Evolutionary conservation across 768 basidiomycete species (phyloP), one percentile per base, ranked within the genome.

Genomic region (Tremella mesenterica): DNA sequence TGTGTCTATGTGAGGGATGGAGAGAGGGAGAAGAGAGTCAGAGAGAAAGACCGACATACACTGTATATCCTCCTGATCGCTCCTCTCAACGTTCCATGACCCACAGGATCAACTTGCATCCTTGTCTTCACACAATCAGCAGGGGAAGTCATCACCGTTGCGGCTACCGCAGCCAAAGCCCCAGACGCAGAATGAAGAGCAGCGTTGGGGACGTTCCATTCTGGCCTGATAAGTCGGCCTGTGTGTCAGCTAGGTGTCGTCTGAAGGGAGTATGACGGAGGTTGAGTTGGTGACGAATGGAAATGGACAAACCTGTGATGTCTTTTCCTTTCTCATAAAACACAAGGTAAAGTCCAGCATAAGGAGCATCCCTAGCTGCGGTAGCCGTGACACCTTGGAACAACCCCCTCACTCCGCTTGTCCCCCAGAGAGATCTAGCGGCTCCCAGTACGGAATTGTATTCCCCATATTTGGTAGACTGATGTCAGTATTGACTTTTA

Each of bases 41-140:
- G n/a, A n/a, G n/a, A n/a, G n/a, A n/a, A n/a, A 36, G 34, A 30
- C 45, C 29, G 10, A 69, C 81, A 54, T 55, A 86, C 90, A 71
- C 77, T 75, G 80, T 83, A 85, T 46, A 91, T 82, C 2, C 84
- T 81, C 6, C 54, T 57, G 1, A 82, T 73, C 1, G 89, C 89
- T 18, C 79, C 79, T 27, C 76, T 51, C 18, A 96, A 75, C 8
- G 86, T 83, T 1, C 82, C 83, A 64, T 93, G 92, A 59, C 81
- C 79, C 60, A 84, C 85, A 1, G 79, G 79, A n/a, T 86, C 83
- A 2, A 96, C 86, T 76, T 96, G 91, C 70, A 96, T 83, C 66
- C 88, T 86, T 0, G 91, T 96, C 88, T 58, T 96, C 59, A 95
- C 79, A 38, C 91, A 88, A 69, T 96, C 91, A 60, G 93, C 93